Percentiles rank a stretch among this genome's conserved stretches.
These are phyloP conservation scores for Aureobasidium subglaciale DNA, from an alignment of 2,329 filamentous ascomycete species.

Conservation along the genomic window DNA sequence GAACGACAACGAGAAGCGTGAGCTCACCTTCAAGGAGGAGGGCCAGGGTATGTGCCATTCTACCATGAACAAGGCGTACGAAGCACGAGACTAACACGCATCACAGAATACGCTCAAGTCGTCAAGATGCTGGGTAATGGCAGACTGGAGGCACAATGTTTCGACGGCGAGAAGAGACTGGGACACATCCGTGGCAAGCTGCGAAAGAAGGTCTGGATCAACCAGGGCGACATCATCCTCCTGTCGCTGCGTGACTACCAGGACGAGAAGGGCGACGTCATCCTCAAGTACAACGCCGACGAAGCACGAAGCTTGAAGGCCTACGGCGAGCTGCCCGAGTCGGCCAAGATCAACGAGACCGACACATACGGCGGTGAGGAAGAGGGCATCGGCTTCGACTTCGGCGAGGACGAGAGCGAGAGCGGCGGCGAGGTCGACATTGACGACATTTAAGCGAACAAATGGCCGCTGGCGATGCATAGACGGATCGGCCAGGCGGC, in stretches of 20 bases:
- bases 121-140: conserved; percentile 96
- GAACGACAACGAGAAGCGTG: conserved; percentile 98
- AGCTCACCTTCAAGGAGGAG: conserved; percentile 97
- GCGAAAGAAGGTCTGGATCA: conserved; percentile 99
- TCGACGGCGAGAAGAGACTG: conserved; percentile 83
- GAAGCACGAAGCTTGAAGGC: conserved; percentile 93
- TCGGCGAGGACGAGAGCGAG: conserved; percentile 75
- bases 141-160: conserved; percentile 86
- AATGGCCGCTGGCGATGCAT: not conserved
- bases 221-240: conserved; percentile 91
- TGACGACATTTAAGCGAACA: conserved; percentile 69
- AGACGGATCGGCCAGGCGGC: not conserved
- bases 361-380: conserved; percentile 88
- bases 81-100: conserved; percentile 17
- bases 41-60: conserved; percentile 59
- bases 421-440: conserved; percentile 78
- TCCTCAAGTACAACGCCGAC: conserved; percentile 91
- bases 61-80: not conserved
- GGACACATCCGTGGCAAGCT: conserved; percentile 91
- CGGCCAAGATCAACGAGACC: conserved; percentile 99
- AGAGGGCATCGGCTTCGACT: conserved; percentile 96
- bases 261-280: conserved; percentile 87
- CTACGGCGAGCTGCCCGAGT: conserved; percentile 94
- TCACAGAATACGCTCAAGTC: conserved; percentile 70
- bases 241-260: conserved; percentile 86